Conservation (phyloP, 306 rosid species). For the Crotalaria pallida region DNA sequence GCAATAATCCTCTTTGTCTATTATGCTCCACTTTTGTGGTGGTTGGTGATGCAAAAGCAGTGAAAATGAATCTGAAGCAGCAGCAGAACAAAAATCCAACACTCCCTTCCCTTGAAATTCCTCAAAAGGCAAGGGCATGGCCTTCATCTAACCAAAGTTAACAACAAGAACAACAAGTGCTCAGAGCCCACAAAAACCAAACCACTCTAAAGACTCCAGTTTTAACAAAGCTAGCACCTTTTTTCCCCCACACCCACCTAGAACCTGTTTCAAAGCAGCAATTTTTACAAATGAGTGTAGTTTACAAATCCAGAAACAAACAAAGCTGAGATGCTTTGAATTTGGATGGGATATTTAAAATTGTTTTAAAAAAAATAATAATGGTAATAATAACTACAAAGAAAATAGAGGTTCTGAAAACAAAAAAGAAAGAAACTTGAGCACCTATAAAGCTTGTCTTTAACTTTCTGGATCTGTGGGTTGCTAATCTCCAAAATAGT, state of each 20-base stretch:
- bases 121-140: slow-evolving; percentile 93
- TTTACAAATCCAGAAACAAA: neutral
- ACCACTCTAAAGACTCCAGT: slow-evolving; percentile 39
- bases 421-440: neutral
- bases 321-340: neutral
- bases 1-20: slow-evolving; percentile 52
- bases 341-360: slow-evolving; percentile 14
- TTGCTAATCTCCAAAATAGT: neutral
- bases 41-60: slow-evolving; percentile 23
- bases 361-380: neutral
- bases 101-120: slow-evolving; percentile 91
- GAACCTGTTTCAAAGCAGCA: slow-evolving; percentile 20
- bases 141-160: slow-evolving; percentile 71
- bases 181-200: neutral
- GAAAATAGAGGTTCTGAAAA: slow-evolving; percentile 16
- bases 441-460: slow-evolving; percentile 1
- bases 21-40: slow-evolving; percentile 55
- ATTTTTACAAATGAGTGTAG: neutral
- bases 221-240: slow-evolving; percentile 23
- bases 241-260: neutral
- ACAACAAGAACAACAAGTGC: neutral
- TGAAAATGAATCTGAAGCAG: slow-evolving; percentile 50
- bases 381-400: no score
- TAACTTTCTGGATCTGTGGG: neutral
- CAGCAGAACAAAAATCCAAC: slow-evolving; percentile 51